Evolutionary conservation across 139 green algal species (phyloP), one percentile per base, ranked within the genome.

Genomic region (Chlorella sp.): DNA sequence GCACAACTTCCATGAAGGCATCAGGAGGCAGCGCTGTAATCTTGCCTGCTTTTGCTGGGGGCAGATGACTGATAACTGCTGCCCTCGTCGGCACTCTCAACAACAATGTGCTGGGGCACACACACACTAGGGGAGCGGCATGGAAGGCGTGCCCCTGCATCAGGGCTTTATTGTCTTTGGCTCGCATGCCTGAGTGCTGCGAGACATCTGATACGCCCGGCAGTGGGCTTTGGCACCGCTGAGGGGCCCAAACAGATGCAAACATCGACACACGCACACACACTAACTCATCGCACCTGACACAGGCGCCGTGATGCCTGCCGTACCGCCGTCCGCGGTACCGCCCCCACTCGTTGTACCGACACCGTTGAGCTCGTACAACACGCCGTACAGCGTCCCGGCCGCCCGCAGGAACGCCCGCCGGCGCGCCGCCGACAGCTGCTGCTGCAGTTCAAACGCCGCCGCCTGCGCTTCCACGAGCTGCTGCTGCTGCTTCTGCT

Each of bases 361-460:
- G 10, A 17, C 10, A 17, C 80, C 82, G 78, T 93, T 92, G 65
- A 86, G 78, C 74, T 90, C 83, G 73, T 90, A 83, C 61, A 93
- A 80, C 60, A 62, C 70, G 17, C 42, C 10, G 42, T 55, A 55
- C 10, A 55, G 42, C 42, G 10, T 17, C 10, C 42, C 42, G 42
- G 42, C 42, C 42, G 42, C 42, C 42, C 42, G 10, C 42, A 55
- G 42, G 17, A 55, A 55, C 10, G 42, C 17, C 42, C 42, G 42
- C 42, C 17, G 42, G 42, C 42, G 10, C 42, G 10, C 42, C 10
- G 42, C 42, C 42, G 42, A 55, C 42, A 24, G 42, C 42, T 55
- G 42, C 42, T 55, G 42, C 10, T 24, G 42, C 10, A 10, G 10
- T 24, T 55, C 42, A 10, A 10, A 55, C 10, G 10, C 42, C 17